Percentiles rank a stretch among this genome's conserved stretches.
Conservation (phyloP, 2,329 filamentous ascomycete species). For the Alternaria longipes region DNA sequence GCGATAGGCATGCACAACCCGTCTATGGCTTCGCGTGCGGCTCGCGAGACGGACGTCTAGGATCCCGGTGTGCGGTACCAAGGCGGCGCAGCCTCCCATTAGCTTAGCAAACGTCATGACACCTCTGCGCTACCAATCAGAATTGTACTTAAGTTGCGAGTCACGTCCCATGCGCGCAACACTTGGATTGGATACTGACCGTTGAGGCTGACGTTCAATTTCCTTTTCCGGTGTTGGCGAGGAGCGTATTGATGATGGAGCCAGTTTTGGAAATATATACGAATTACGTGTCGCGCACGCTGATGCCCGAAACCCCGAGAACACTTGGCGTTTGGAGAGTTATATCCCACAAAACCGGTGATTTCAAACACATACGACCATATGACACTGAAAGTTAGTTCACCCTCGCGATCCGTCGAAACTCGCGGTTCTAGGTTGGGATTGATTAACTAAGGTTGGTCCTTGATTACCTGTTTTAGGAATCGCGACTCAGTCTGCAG, state of each 20-base stretch:
- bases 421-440: no score
- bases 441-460: no score
- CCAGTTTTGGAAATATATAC: background rate
- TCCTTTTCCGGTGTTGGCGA: background rate
- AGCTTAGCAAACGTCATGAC: background rate
- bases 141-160: background rate
- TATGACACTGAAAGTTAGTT: no score
- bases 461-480: no score
- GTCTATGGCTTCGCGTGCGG: background rate
- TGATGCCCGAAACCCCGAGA: no score
- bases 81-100: background rate
- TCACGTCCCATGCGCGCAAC: background rate
- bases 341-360: no score
- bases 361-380: no score
- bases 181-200: background rate
- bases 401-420: no score
- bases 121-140: background rate
- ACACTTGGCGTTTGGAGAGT: no score
- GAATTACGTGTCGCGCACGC: no score
- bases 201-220: background rate
- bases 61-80: background rate
- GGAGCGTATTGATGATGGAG: background rate
- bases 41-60: background rate
- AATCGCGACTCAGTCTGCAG: no score
- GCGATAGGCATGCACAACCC: background rate